These are phyloP conservation scores for Herpetospermum pedunculosum DNA, from an alignment of 306 rosid species.

Conservation along the genomic window DNA sequence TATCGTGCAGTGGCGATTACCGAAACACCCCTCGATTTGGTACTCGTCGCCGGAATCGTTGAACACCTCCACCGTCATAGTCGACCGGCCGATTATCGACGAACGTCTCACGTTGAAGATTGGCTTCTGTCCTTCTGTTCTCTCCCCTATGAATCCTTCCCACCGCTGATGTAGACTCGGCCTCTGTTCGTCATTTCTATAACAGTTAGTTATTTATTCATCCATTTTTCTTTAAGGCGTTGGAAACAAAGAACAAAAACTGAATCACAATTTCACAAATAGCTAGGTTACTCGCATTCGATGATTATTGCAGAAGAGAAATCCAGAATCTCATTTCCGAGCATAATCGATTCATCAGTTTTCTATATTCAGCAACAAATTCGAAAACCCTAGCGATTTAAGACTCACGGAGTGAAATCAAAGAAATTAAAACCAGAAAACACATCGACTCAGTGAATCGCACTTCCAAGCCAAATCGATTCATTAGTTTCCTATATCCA, in stretches of 20 bases:
- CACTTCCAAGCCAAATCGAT: not conserved
- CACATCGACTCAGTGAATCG: not conserved
- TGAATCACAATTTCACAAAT: not conserved
- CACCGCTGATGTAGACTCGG: constrained; percentile 91
- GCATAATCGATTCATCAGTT: not conserved
- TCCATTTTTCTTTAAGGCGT: not conserved
- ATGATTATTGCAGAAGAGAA: not conserved
- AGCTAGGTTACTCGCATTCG: not conserved
- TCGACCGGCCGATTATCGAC: constrained; percentile 75
- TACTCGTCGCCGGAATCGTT: constrained; percentile 35
- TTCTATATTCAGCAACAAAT: no score
- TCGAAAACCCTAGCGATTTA: not conserved
- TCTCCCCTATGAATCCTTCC: constrained; percentile 86
- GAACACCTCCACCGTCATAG: constrained; percentile 53
- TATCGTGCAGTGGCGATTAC: constrained; percentile 52
- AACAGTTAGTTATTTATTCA: not conserved
- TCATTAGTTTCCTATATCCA: not conserved
- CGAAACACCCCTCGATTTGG: constrained; percentile 70
- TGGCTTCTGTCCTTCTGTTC: constrained; percentile 62
- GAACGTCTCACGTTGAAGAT: constrained; percentile 71
- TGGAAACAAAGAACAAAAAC: not conserved
- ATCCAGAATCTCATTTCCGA: not conserved
- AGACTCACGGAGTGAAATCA: not conserved
- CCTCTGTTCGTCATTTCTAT: constrained; percentile 30
- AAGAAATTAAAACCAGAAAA: not conserved